Base-by-base conservation (phyloP, 2,329 filamentous ascomycete genomes). In the Claviceps pazoutovae region DNA sequence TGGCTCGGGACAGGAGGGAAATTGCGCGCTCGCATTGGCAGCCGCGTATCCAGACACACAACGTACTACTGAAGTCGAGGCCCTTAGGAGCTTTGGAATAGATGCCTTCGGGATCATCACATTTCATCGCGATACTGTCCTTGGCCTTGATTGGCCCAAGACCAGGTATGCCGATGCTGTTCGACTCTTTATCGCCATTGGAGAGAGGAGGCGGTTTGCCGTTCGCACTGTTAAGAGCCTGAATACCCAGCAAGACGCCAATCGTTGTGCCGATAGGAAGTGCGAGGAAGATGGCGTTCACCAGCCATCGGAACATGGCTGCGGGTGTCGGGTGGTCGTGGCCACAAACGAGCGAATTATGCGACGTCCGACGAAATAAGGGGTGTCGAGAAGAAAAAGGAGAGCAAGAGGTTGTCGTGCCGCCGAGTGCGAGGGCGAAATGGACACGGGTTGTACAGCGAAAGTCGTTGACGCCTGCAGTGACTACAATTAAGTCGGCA, bases 181-280 rank as follows among this genome's bases (percentile, higher is more conserved):
- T 34, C 3, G 30, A 34, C 3, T 9, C 37, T 53, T 38, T 58
- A 58, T 59, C 61, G 50, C 55, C 55, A 49, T 55, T 59, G 44
- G 38, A 46, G 60, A 75, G 76, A 30, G 75, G 61, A n/a, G 71
- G 71, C 37, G 63, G 54, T 51, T 72, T 64, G 38, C 74, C 74
- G 2, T 60, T 64, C 8, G 72, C 65, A 36, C 63, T 58, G 42
- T 72, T 68, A 46, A 68, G 63, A n/a, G 65, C 64, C 54, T 78
- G 69, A 38, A 78, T 60, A 9, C 73, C 74, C 38, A 78, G 62
- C 23, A 79, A 62, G 44, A 76, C 63, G 47, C 73, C 75, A 34
- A 77, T 57, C 9, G 73, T 75, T 51, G 69, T 66, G 53, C 68
- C 74, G 53, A 77, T 69, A 41, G 72, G 75, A 54, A 78, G 62